These are phyloP conservation scores for Pseudocercospora crystallina DNA, from an alignment of 2,329 filamentous ascomycete species.

Conservation along the genomic window DNA sequence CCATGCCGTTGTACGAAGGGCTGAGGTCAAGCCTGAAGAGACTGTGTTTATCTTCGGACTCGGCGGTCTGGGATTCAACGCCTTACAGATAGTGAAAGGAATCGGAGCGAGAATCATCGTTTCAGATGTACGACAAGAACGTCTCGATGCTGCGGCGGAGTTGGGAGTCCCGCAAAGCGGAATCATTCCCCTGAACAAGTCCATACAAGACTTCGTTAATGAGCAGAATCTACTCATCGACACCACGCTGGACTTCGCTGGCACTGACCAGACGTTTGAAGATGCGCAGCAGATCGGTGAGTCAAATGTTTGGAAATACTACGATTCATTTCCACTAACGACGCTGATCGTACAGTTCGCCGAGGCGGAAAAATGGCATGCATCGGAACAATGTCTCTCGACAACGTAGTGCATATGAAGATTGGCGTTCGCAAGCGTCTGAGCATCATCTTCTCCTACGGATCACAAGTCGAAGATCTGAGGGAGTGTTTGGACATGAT, in stretches of 20 bases:
- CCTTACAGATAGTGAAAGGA: constrained; percentile 45
- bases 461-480: constrained; percentile 42
- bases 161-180: constrained; percentile 36
- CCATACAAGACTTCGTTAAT: constrained; percentile 13
- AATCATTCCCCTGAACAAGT: constrained; percentile 25
- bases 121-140: constrained; percentile 36
- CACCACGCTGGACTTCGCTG: constrained; percentile 17
- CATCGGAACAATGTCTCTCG: constrained; percentile 44
- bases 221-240: constrained; percentile 10
- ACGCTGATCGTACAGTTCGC: constrained; percentile 31
- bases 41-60: constrained; percentile 45
- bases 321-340: too few relatives aligned
- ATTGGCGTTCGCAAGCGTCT: constrained; percentile 45
- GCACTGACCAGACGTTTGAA: constrained; percentile 37
- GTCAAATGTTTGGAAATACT: constrained; percentile 2
- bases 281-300: constrained; percentile 39
- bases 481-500: constrained; percentile 36
- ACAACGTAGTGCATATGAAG: constrained; percentile 48
- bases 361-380: constrained; percentile 41
- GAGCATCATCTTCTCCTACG: constrained; percentile 46
- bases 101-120: constrained; percentile 48
- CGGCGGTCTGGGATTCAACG: constrained; percentile 45
- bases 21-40: constrained; percentile 37
- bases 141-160: constrained; percentile 32
- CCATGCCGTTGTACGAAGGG: constrained; percentile 41